phyloP scores from a whole-genome alignment of 768 basidiomycete species.

The Myochromella boudieri region DNA sequence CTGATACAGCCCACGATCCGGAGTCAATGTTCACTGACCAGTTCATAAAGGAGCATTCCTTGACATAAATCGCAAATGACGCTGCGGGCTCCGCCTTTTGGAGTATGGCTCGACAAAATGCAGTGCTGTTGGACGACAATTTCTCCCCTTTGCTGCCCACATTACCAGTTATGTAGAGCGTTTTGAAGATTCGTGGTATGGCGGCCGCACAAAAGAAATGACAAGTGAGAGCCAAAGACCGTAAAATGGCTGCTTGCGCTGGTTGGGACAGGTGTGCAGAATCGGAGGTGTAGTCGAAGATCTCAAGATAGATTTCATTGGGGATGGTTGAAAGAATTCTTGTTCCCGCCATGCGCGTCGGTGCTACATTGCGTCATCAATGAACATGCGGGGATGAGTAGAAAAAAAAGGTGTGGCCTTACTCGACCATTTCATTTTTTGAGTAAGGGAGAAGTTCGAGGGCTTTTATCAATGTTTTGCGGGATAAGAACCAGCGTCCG shows the following conservation, averaged over 20 bases:
- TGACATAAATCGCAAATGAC: slow-evolving; percentile 29
- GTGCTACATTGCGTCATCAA: too few relatives aligned
- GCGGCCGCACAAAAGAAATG: slow-evolving; percentile 38
- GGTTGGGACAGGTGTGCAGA: slow-evolving; percentile 9
- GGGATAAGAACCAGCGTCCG: too few relatives aligned
- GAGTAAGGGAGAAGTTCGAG: too few relatives aligned
- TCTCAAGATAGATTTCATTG: slow-evolving; percentile 42
- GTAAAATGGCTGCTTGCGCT: slow-evolving; percentile 21
- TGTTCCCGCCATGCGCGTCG: slow-evolving; percentile 1
- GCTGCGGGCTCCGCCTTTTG: slow-evolving; percentile 25
- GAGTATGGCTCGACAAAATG: slow-evolving; percentile 28
- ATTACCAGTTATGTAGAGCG: slow-evolving; percentile 23
- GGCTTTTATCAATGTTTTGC: too few relatives aligned
- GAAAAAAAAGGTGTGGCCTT: too few relatives aligned
- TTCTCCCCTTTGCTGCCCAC: neutral
- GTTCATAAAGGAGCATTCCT: slow-evolving; percentile 18
- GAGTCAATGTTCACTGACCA: neutral
- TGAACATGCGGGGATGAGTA: too few relatives aligned
- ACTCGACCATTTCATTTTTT: too few relatives aligned
- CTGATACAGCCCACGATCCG: neutral
- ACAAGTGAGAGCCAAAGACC: slow-evolving; percentile 41
- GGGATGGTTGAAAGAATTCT: slow-evolving; percentile 31
- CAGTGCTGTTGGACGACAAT: slow-evolving; percentile 3
- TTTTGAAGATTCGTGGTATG: slow-evolving; percentile 39
- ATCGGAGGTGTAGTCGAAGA: slow-evolving; percentile 34